Evolutionary conservation across 2,329 filamentous ascomycete species (phyloP).

Genomic region (Trichoderma sp.): DNA sequence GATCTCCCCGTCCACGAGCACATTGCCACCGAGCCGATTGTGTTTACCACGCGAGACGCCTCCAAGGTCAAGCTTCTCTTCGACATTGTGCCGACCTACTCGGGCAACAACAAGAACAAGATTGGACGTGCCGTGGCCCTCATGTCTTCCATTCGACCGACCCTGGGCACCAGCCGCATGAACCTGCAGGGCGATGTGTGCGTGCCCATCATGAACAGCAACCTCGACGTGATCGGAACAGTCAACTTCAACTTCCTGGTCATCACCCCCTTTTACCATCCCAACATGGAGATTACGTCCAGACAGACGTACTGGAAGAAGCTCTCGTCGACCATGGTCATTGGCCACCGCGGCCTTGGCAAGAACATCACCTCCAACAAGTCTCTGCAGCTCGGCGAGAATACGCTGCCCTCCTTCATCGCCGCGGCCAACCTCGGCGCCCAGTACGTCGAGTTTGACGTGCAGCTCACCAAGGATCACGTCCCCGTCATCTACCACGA

Average conservation of each 20-base stretch:
- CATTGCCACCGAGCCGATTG: conserved; percentile 88
- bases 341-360: conserved; percentile 74
- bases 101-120: conserved; percentile 83
- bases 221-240: conserved; percentile 85
- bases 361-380: conserved; percentile 85
- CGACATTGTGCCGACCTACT: conserved; percentile 93
- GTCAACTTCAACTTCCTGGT: conserved; percentile 97
- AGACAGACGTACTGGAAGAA: conserved; percentile 97
- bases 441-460: conserved; percentile 76
- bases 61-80: conserved; percentile 87
- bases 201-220: conserved; percentile 84
- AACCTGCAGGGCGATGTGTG: conserved; percentile 89
- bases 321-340: conserved; percentile 81
- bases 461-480: conserved; percentile 97
- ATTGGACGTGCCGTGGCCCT: conserved; percentile 88
- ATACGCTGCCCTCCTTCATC: conserved; percentile 94
- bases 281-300: conserved; percentile 88
- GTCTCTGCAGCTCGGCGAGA: conserved; percentile 92
- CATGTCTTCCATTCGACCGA: conserved; percentile 81
- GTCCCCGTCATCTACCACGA: conserved; percentile 99
- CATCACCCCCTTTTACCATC: conserved; percentile 91
- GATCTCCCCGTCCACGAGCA: conserved; percentile 94
- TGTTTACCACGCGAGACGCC: conserved; percentile 78
- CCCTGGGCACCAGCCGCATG: conserved; percentile 82
- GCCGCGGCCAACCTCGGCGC: conserved; percentile 91